Percentiles rank a stretch among this genome's conserved stretches.
These are phyloP conservation scores for Globisporangium splendens DNA, from an alignment of 352 stramenopile genomes.

Conservation along the genomic window DNA sequence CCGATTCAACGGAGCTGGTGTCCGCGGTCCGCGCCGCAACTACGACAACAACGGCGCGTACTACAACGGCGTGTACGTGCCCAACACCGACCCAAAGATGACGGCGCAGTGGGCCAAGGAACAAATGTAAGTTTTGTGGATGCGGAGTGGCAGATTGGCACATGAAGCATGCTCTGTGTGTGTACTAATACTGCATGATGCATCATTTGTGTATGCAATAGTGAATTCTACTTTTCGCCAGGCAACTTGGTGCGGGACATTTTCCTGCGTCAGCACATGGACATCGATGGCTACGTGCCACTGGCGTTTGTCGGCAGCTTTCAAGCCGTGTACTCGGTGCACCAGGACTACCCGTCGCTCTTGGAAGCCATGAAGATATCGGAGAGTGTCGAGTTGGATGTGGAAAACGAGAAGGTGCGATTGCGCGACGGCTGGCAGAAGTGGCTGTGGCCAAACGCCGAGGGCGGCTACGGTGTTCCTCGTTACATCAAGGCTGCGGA, in stretches of 20 bases:
- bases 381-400: conserved; percentile 73
- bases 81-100: conserved; percentile 58
- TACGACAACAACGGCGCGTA: conserved; percentile 60
- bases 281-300: conserved; percentile 85
- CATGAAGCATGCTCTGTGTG: neutral
- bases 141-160: too few species aligned
- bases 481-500: conserved; percentile 84
- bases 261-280: conserved; percentile 84
- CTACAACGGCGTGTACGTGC: conserved; percentile 79
- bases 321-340: conserved; percentile 81
- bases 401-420: conserved; percentile 89
- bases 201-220: conserved; percentile 15
- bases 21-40: conserved; percentile 35
- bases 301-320: conserved; percentile 89
- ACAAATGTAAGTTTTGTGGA: conserved; percentile 68
- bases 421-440: conserved; percentile 81
- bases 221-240: conserved; percentile 86
- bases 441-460: conserved; percentile 87
- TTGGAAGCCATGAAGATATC: conserved; percentile 68
- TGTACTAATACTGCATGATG: too few species aligned
- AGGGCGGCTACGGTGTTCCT: conserved; percentile 84
- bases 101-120: conserved; percentile 79
- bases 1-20: conserved; percentile 16
- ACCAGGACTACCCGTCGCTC: conserved; percentile 83
- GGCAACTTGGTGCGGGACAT: conserved; percentile 85